A percentile compares a stretch with the other conserved stretches of the same genome.
phyloP scores from a whole-genome alignment of 1,284 basidiomycete species.

The Fomes fomentarius region DNA sequence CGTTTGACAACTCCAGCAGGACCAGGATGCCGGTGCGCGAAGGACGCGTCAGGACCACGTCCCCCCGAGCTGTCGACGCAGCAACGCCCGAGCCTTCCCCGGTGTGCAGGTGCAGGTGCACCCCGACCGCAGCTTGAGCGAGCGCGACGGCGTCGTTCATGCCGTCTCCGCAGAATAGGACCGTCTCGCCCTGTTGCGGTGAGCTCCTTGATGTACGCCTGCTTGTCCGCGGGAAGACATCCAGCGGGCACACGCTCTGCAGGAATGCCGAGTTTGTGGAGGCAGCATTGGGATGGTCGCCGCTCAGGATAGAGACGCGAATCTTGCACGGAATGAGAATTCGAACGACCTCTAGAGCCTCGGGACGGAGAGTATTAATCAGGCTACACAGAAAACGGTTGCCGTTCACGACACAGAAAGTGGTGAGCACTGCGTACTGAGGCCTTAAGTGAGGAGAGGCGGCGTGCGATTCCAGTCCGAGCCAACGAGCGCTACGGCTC shows the following conservation, averaged over 20 bases:
- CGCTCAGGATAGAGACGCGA: conserved; percentile 53
- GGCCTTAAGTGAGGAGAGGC: conserved; percentile 30
- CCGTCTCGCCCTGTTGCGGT: conserved; percentile 32
- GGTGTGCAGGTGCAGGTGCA: conserved; percentile 49
- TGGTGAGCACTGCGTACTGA: no score
- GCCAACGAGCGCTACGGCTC: conserved; percentile 41
- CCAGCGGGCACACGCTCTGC: conserved; percentile 46
- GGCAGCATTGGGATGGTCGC: conserved; percentile 57
- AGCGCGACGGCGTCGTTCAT: conserved; percentile 58
- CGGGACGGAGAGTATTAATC: conserved; percentile 50
- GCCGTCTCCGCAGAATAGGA: conserved; percentile 51
- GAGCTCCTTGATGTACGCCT: conserved; percentile 44
- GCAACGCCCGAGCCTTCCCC: conserved; percentile 38
- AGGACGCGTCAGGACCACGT: conserved; percentile 49
- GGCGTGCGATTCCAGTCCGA: conserved; percentile 31
- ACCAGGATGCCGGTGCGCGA: conserved; percentile 41
- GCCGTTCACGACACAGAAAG: conserved; percentile 40
- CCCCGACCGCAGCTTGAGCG: conserved; percentile 51
- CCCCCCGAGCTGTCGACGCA: conserved; percentile 46
- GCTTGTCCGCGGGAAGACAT: conserved; percentile 56
- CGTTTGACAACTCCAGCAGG: conserved; percentile 45
- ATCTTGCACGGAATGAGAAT: conserved; percentile 41
- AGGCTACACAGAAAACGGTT: conserved; percentile 46
- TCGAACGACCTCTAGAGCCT: conserved; percentile 43
- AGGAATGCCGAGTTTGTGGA: conserved; percentile 44